These are phyloP conservation scores for Leishmania aethiopica DNA, from an alignment of 208 protist genomes.

Conservation along the genomic window DNA sequence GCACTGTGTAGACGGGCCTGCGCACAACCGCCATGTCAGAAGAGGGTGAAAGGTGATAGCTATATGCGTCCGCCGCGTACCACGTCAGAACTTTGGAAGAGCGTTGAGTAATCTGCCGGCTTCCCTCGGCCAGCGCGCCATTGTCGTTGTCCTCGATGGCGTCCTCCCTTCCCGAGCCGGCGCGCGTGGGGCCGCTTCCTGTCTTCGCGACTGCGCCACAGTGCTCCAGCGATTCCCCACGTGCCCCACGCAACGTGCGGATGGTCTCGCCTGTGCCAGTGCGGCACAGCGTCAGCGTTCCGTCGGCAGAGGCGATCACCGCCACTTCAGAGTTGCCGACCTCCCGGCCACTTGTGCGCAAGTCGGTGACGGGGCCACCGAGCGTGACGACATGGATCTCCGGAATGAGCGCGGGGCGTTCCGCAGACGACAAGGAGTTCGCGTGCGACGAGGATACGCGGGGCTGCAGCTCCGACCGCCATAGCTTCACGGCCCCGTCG, in stretches of 20 bases:
- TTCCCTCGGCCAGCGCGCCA: neutral
- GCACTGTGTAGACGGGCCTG: constrained; percentile 68
- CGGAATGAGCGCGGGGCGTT: constrained; percentile 48
- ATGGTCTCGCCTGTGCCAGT: constrained; percentile 70
- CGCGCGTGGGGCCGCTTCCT: constrained; percentile 12
- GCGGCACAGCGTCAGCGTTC: constrained; percentile 81
- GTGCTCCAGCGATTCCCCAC: constrained; percentile 32
- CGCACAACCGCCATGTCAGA: constrained; percentile 53
- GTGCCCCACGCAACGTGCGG: constrained; percentile 75
- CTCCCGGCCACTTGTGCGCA: constrained; percentile 45
- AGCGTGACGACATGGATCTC: constrained; percentile 70
- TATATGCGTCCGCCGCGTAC: constrained; percentile 24
- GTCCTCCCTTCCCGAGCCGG: neutral
- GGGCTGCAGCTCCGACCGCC: constrained; percentile 66
- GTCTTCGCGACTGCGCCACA: neutral
- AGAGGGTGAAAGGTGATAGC: constrained; percentile 7
- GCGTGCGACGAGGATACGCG: constrained; percentile 14
- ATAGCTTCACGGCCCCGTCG: constrained; percentile 89
- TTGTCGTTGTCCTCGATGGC: neutral
- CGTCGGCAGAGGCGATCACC: constrained; percentile 72
- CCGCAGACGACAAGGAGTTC: neutral
- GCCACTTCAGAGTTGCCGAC: constrained; percentile 83
- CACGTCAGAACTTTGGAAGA: neutral
- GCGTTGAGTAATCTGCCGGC: neutral
- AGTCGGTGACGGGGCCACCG: constrained; percentile 67